phyloP scores from a whole-genome alignment of 148 eudicot species.

The Cornus kousa region DNA sequence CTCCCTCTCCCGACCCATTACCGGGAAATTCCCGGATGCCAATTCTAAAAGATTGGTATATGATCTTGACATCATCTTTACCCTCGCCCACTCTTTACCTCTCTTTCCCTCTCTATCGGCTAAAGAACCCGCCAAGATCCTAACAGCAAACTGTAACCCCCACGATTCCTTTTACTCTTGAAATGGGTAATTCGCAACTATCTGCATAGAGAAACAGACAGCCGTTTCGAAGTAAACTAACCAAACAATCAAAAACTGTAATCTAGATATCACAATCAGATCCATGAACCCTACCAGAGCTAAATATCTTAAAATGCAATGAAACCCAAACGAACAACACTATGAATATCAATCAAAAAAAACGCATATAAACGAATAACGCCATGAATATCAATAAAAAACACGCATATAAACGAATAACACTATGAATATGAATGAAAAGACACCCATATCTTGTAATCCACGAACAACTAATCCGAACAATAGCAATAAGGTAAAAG shows the following conservation, averaged over 20 bases:
- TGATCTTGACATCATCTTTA: conserved; percentile 41
- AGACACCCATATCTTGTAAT: background rate
- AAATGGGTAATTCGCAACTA: conserved; percentile 2
- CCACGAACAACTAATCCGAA: background rate
- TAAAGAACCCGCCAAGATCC: conserved; percentile 2
- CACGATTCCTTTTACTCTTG: background rate
- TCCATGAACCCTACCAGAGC: background rate
- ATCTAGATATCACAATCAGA: background rate
- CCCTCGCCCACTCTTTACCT: background rate
- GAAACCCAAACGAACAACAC: background rate
- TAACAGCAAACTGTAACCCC: background rate
- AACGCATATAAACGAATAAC: background rate
- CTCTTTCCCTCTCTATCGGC: background rate
- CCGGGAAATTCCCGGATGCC: conserved; percentile 40
- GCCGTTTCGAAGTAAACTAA: conserved; percentile 4
- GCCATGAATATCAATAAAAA: background rate
- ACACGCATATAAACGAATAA: background rate
- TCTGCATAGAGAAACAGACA: conserved; percentile 10
- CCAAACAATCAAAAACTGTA: background rate
- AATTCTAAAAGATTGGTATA: conserved; percentile 42
- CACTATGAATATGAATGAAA: background rate
- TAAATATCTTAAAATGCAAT: background rate
- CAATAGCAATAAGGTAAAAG: background rate
- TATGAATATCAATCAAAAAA: background rate
- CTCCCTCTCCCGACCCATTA: conserved; percentile 35